Evolutionary conservation across 1,284 basidiomycete genomes (phyloP).

Genomic region (Ceratobasidium sp.): DNA sequence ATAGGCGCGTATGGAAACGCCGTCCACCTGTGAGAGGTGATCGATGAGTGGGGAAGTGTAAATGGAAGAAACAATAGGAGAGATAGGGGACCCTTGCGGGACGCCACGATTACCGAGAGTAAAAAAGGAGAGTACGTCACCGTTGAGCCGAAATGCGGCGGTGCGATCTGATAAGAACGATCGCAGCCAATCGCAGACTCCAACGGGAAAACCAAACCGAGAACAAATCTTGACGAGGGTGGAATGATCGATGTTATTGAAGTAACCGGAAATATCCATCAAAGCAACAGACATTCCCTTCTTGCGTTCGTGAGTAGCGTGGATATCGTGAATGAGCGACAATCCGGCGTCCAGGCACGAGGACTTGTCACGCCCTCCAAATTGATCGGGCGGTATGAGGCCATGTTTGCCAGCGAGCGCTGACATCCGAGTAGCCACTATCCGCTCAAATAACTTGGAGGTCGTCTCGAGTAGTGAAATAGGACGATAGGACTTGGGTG

Average conservation of each 20-base stretch:
- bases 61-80: constrained; percentile 32
- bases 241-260: too few relatives aligned
- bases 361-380: constrained; percentile 46
- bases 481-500: constrained; percentile 51
- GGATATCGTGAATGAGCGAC: too few relatives aligned
- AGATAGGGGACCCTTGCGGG: constrained; percentile 34
- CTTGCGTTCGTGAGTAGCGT: too few relatives aligned
- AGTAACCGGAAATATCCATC: too few relatives aligned
- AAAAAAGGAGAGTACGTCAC: neutral
- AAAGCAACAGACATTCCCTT: too few relatives aligned
- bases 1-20: neutral
- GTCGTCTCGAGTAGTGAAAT: constrained; percentile 51
- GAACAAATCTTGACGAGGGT: too few relatives aligned
- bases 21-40: neutral
- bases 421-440: too few relatives aligned
- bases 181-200: too few relatives aligned
- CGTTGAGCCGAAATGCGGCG: constrained; percentile 46
- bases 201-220: too few relatives aligned
- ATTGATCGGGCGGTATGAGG: constrained; percentile 47
- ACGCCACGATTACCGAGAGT: too few relatives aligned
- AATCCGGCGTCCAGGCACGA: too few relatives aligned
- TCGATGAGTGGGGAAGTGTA: constrained; percentile 11
- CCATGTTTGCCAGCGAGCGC: constrained; percentile 43
- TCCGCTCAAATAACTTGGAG: too few relatives aligned
- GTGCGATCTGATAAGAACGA: constrained; percentile 46